Percentiles rank a stretch among this genome's conserved stretches.
Conservation (phyloP, 441 rosid species). For the Eruca vesicaria region DNA sequence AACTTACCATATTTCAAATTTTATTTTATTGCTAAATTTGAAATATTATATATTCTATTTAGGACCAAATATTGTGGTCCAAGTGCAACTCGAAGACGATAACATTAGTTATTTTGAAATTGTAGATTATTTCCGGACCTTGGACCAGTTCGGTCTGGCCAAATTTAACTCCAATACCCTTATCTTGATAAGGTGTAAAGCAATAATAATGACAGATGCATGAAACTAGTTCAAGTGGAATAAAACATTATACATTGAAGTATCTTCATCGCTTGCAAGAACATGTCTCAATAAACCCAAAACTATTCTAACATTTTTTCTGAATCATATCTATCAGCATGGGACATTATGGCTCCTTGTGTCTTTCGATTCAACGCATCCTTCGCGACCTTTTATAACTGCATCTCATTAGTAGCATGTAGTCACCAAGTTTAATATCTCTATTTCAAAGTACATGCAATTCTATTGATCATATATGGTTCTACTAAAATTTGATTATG, state of each 20-base stretch:
- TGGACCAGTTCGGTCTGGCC: conserved; percentile 27
- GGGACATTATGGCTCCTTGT: conserved; percentile 34
- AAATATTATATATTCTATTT: neutral
- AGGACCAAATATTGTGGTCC: conserved; percentile 3
- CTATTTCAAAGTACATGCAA: neutral
- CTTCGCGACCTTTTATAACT: conserved; percentile 6
- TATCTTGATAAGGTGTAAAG: conserved; percentile 30
- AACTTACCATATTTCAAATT: neutral
- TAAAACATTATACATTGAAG: conserved; percentile 17
- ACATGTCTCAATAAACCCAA: conserved; percentile 31
- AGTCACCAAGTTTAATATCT: conserved; percentile 1
- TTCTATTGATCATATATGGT: neutral
- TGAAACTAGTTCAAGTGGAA: conserved; percentile 35
- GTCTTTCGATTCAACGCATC: conserved; percentile 29
- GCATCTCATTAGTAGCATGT: conserved; percentile 18
- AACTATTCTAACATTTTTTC: conserved; percentile 24
- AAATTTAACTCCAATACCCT: conserved; percentile 3
- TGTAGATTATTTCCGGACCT: neutral
- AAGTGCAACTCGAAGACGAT: neutral
- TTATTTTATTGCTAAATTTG: neutral
- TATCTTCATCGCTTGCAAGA: conserved; percentile 29
- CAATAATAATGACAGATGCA: conserved; percentile 36
- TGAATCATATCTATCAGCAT: conserved; percentile 38
- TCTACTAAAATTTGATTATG: neutral
- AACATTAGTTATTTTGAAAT: neutral